These are phyloP conservation scores for Flaveria linearis DNA, from an alignment of 129 eudicot species.

Conservation along the genomic window DNA sequence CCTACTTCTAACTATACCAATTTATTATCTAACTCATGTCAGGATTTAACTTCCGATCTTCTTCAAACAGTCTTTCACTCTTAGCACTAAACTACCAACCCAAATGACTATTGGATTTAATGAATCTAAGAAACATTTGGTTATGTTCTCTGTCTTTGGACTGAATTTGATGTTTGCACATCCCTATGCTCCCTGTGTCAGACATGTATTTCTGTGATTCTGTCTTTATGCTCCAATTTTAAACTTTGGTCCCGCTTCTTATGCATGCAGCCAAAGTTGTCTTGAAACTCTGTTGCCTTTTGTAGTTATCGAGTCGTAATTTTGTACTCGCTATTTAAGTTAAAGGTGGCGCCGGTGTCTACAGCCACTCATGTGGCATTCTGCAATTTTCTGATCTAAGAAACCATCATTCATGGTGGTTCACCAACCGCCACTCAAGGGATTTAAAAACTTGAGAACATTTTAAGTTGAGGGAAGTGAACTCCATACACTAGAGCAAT, in stretches of 20 bases:
- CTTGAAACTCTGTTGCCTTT: constrained; percentile 21
- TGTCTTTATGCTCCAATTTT: constrained; percentile 1
- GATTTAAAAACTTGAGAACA: neutral
- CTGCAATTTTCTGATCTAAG: constrained; percentile 36
- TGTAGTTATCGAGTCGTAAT: neutral
- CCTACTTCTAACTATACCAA: no score
- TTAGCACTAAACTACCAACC: no score
- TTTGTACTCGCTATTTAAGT: neutral
- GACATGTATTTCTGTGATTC: neutral
- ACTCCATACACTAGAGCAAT: constrained; percentile 7
- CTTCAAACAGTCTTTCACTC: no score
- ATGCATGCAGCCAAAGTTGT: constrained; percentile 12
- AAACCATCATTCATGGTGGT: constrained; percentile 23
- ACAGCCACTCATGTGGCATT: neutral
- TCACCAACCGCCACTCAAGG: constrained; percentile 14
- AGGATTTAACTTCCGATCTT: no score
- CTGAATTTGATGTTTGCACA: neutral
- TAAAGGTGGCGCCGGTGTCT: neutral
- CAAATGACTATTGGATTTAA: no score
- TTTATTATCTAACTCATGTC: no score
- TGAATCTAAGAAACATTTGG: neutral
- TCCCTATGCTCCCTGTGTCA: constrained; percentile 16
- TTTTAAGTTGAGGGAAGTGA: neutral
- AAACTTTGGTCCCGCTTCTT: constrained; percentile 1
- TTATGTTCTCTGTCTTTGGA: neutral